Percentiles rank a stretch among this genome's conserved stretches.
Evolutionary conservation across 2,329 filamentous ascomycete genomes (phyloP).

Genomic region (Ambrosiella xylebori): DNA sequence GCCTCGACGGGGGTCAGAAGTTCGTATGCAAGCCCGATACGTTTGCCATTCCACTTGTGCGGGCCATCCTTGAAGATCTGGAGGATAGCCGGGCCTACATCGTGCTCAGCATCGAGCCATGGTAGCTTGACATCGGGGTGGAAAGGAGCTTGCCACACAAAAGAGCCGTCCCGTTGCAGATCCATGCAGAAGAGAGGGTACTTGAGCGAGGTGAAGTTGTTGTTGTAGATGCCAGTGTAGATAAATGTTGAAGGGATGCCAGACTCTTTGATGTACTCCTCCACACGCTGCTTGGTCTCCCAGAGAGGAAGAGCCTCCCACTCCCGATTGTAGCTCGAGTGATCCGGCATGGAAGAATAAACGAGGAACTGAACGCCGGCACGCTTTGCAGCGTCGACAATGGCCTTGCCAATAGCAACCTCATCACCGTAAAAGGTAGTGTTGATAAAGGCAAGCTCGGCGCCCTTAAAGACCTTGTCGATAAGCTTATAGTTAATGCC

Average conservation of each 20-base stretch:
- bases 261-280: slow-evolving; percentile 74
- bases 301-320: slow-evolving; percentile 83
- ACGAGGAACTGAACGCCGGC: slow-evolving; percentile 79
- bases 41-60: slow-evolving; percentile 58
- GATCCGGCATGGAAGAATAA: slow-evolving; percentile 95
- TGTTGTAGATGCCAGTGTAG: slow-evolving; percentile 96
- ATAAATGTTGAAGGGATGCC: slow-evolving; percentile 79
- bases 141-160: slow-evolving; percentile 86
- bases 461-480: slow-evolving; percentile 61
- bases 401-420: slow-evolving; percentile 67
- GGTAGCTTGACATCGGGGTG: slow-evolving; percentile 76
- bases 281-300: slow-evolving; percentile 82
- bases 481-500: slow-evolving; percentile 59
- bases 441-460: slow-evolving; percentile 89
- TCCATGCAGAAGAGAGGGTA: slow-evolving; percentile 97
- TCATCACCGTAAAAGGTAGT: slow-evolving; percentile 96
- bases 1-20: slow-evolving; percentile 70
- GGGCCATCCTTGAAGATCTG: slow-evolving; percentile 93
- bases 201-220: slow-evolving; percentile 86
- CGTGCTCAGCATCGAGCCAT: slow-evolving; percentile 92
- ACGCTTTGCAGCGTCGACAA: slow-evolving; percentile 77
- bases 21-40: slow-evolving; percentile 82
- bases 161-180: slow-evolving; percentile 65
- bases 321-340: slow-evolving; percentile 55
- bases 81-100: slow-evolving; percentile 77